phyloP scores from a whole-genome alignment of 768 basidiomycete genomes.

The Tremella fuciformis region DNA sequence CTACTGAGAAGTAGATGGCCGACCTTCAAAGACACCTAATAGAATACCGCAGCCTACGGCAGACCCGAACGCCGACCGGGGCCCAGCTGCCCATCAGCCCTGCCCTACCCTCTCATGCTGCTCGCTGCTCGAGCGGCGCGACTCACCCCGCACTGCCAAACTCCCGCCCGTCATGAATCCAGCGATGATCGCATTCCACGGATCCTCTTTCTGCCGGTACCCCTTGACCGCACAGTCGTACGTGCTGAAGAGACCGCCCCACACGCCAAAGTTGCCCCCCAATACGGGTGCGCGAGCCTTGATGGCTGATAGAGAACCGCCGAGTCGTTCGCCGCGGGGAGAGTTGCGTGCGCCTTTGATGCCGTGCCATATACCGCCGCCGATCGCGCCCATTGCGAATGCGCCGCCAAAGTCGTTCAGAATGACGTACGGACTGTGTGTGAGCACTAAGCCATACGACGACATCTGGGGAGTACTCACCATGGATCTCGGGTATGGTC shows the following conservation, averaged over 20 bases:
- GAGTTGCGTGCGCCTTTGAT: constrained; percentile 97
- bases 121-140: too few species aligned
- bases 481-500: constrained; percentile 94
- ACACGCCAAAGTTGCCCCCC: constrained; percentile 79
- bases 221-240: constrained; percentile 99
- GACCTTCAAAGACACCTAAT: constrained; percentile 61
- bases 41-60: constrained; percentile 94
- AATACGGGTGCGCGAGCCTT: constrained; percentile 98
- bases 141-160: constrained; percentile 86
- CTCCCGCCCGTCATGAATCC: constrained; percentile 99
- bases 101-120: too few species aligned
- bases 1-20: constrained; percentile 4
- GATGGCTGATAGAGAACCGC: constrained; percentile 91
- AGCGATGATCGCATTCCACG: constrained; percentile 97
- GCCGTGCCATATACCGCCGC: constrained; percentile 97
- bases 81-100: constrained; percentile 67
- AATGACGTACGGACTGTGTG: constrained; percentile 87
- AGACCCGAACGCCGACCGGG: constrained; percentile 82
- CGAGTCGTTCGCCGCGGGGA: constrained; percentile 90
- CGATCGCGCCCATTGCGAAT: constrained; percentile 95
- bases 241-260: constrained; percentile 92
- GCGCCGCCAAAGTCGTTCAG: constrained; percentile 98
- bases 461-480: constrained; percentile 53
- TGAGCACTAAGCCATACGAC: neutral
- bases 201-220: constrained; percentile 93